phyloP scores from a whole-genome alignment of 352 stramenopile genomes.

The Phytophthora pistaciae region DNA sequence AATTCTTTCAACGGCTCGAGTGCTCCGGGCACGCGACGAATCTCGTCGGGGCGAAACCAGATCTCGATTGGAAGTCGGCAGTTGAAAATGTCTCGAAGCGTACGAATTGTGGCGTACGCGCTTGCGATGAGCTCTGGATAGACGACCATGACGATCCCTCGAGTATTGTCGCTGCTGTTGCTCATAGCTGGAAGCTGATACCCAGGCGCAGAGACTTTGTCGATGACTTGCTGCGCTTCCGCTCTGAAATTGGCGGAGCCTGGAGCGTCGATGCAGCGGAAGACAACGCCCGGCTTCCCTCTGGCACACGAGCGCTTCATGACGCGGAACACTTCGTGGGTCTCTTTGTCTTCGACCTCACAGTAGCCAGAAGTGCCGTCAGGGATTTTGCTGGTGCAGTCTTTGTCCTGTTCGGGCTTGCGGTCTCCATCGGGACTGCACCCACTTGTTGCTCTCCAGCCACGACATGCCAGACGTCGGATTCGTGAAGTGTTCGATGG shows the following conservation, averaged over 20 bases:
- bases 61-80: slow-evolving; percentile 71
- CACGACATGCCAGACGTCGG: slow-evolving; percentile 53
- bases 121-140: slow-evolving; percentile 73
- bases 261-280: slow-evolving; percentile 54
- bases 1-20: slow-evolving; percentile 22
- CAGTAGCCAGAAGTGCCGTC: slow-evolving; percentile 60
- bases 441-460: slow-evolving; percentile 56
- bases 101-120: slow-evolving; percentile 62
- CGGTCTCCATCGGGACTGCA: slow-evolving; percentile 57
- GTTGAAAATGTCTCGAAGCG: slow-evolving; percentile 37
- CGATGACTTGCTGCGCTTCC: slow-evolving; percentile 7
- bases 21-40: slow-evolving; percentile 8
- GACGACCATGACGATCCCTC: slow-evolving; percentile 69
- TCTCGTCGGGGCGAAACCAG: slow-evolving; percentile 58
- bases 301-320: slow-evolving; percentile 66
- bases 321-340: slow-evolving; percentile 61
- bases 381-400: slow-evolving; percentile 47
- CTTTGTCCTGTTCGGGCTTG: slow-evolving; percentile 45
- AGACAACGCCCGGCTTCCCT: slow-evolving; percentile 39
- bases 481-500: not conserved
- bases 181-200: slow-evolving; percentile 8
- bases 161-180: slow-evolving; percentile 17
- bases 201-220: not conserved
- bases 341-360: slow-evolving; percentile 57
- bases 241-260: slow-evolving; percentile 66